Evolutionary conservation across 257 asterid genomes (phyloP), one percentile per base, ranked within the genome.

Genomic region (Ocimum tenuiflorum): DNA sequence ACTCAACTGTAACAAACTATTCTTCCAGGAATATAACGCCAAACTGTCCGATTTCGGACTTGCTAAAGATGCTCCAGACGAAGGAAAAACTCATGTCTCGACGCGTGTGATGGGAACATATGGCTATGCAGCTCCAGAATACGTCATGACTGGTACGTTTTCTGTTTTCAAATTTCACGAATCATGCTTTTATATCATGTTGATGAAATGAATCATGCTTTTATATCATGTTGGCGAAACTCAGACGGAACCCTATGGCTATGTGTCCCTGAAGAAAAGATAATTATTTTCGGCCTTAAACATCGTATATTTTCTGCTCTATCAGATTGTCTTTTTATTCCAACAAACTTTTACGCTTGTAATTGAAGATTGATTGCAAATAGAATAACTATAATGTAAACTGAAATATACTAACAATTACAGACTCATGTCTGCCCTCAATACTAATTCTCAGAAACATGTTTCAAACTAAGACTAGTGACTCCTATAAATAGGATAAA

Each of bases 51-150:
- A 92, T 79, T 92, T 92, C 71, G 99, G 99, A 54, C 99, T 92
- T 53, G 99, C 99, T 20, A 92, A 89, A 79, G 99, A 92, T 72
- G 99, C 91, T 36, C 99, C 99, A 0, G 97, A 92, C 67, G 96
- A 91, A 52, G 99, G 94, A 43, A 89, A 92, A 64, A 92, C 95
- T 68, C 99, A 92, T 42, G 99, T 92, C 48, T 92, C 99, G 29
- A 92, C 99, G 5, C 96, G 99, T 55, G 99, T 92, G 47, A 92
- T 92, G 99, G 97, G 99, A 50, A 92, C 99, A 3, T 89, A 92
- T 19, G 99, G 99, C 17, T 89, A 92, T 67, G 99, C 99, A 7
- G 99, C 99, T 58, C 99, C 99, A 4, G 97, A 92, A 72, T 92
- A 92, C 72, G 96, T 92, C 59, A 92, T 92, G 99, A 92, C 99